These are phyloP conservation scores for Cladochytrium replicatum DNA, from an alignment of 192 early-diverging fungal genomes.

Conservation along the genomic window DNA sequence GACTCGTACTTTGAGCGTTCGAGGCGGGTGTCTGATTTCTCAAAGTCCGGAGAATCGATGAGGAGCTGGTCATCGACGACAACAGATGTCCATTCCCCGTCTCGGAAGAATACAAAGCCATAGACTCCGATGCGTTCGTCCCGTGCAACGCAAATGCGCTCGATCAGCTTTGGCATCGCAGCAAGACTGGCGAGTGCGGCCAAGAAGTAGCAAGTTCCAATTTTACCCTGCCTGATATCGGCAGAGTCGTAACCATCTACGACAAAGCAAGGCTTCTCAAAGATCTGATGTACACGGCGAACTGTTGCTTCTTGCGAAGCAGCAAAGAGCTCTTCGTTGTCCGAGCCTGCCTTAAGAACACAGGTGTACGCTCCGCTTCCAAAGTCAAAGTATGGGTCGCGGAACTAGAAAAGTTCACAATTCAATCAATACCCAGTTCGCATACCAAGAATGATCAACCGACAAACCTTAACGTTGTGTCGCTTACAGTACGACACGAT, in stretches of 20 bases:
- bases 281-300: conserved; percentile 23
- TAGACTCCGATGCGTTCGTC: conserved; percentile 45
- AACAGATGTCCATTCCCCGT: conserved; percentile 44
- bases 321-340: conserved; percentile 7
- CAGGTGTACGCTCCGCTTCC: background rate
- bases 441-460: too few relatives aligned
- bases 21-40: background rate
- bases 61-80: conserved; percentile 42
- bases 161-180: conserved; percentile 32
- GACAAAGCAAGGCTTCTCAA: conserved; percentile 41
- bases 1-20: conserved; percentile 4
- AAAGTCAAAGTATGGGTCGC: conserved; percentile 11
- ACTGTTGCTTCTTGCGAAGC: background rate
- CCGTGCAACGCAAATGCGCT: conserved; percentile 39
- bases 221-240: conserved; percentile 21
- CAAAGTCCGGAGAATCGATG: background rate
- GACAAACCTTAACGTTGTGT: conserved; percentile 14
- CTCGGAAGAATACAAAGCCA: conserved; percentile 49
- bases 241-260: conserved; percentile 23
- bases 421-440: background rate
- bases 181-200: conserved; percentile 31
- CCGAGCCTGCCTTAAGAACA: too few relatives aligned
- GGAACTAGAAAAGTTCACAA: background rate
- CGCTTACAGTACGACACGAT: conserved; percentile 8
- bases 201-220: conserved; percentile 41